Conservation (phyloP, 495 filamentous ascomycete genomes). For the Poronia punctata region DNA sequence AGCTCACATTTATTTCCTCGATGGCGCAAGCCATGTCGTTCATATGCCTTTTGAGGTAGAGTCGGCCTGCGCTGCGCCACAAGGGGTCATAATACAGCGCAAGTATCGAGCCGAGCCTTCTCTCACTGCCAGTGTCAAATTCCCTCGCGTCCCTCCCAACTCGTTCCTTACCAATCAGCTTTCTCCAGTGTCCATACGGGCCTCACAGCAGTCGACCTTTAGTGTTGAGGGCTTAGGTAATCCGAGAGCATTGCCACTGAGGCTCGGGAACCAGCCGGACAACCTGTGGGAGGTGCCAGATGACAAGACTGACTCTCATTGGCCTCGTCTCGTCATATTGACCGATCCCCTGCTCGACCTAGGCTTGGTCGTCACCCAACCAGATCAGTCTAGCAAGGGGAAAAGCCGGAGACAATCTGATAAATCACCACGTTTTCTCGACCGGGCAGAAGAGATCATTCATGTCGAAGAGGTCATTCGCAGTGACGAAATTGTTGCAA, state of each 20-base stretch:
- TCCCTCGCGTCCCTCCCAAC: conserved; percentile 61
- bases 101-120: conserved; percentile 43
- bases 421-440: conserved; percentile 38
- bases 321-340: conserved; percentile 76
- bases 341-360: conserved; percentile 83
- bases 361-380: conserved; percentile 65
- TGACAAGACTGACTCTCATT: conserved; percentile 45
- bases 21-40: conserved; percentile 80
- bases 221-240: conserved; percentile 45
- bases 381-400: conserved; percentile 21
- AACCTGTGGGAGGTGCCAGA: conserved; percentile 43
- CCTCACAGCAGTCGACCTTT: conserved; percentile 43
- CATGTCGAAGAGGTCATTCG: conserved; percentile 49
- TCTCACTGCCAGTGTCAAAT: conserved; percentile 37
- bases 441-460: conserved; percentile 68
- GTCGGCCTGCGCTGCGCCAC: conserved; percentile 70
- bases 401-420: conserved; percentile 15
- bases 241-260: conserved; percentile 40
- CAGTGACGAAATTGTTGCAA: conserved; percentile 5
- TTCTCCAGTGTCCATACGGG: conserved; percentile 37
- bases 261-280: conserved; percentile 36
- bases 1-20: conserved; percentile 87
- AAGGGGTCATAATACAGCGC: conserved; percentile 77
- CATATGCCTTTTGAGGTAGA: conserved; percentile 94
- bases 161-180: conserved; percentile 68